phyloP scores from a whole-genome alignment of 2,329 filamentous ascomycete genomes.

The Aspergillus oerlinghausenensis region DNA sequence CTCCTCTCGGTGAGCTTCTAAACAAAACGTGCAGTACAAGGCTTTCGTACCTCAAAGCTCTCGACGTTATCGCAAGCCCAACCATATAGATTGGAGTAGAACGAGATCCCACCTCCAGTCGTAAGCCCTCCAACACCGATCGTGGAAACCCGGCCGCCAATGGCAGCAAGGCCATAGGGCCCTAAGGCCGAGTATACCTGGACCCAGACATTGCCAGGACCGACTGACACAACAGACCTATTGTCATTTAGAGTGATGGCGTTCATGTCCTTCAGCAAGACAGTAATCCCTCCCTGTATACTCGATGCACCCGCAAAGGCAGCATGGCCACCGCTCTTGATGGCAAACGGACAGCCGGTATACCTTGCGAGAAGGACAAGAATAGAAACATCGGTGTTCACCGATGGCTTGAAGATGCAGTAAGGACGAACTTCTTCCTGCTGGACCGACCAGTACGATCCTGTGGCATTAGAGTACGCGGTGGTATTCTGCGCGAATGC shows the following conservation, averaged over 20 bases:
- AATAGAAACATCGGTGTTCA: slow-evolving; percentile 27
- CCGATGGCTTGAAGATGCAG: slow-evolving; percentile 31
- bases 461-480: slow-evolving; percentile 17
- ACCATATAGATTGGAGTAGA: slow-evolving; percentile 29
- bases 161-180: slow-evolving; percentile 25
- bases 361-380: slow-evolving; percentile 27
- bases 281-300: slow-evolving; percentile 39
- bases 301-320: slow-evolving; percentile 52
- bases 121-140: slow-evolving; percentile 22
- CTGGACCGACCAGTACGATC: slow-evolving; percentile 34
- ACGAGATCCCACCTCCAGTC: slow-evolving; percentile 29
- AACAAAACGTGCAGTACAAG: not conserved
- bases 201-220: slow-evolving; percentile 32
- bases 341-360: slow-evolving; percentile 44
- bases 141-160: slow-evolving; percentile 28
- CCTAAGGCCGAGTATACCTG: slow-evolving; percentile 31
- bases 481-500: slow-evolving; percentile 14
- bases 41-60: slow-evolving; percentile 25
- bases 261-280: slow-evolving; percentile 30
- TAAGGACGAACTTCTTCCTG: slow-evolving; percentile 30
- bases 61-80: slow-evolving; percentile 34
- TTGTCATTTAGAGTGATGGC: slow-evolving; percentile 24
- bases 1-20: not conserved
- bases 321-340: slow-evolving; percentile 56
- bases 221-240: slow-evolving; percentile 25